A percentile compares a stretch with the other conserved stretches of the same genome.
These are phyloP conservation scores for Gentiana macrophylla DNA, from an alignment of 257 asterid genomes.

Conservation along the genomic window DNA sequence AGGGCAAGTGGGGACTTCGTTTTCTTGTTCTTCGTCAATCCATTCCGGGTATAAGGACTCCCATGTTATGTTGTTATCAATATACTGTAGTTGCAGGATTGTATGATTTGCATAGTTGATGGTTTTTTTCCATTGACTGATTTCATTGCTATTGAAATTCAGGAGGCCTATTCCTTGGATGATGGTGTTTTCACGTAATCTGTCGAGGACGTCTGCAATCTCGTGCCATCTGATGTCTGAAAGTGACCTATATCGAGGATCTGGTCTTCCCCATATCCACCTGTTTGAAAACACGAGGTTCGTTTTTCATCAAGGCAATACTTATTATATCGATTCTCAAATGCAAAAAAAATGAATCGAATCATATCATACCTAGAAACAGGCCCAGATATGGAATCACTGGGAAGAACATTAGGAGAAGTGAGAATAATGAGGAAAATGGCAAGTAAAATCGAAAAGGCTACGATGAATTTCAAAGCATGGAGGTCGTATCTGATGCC, in stretches of 20 bases:
- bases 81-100: slow-evolving; percentile 34
- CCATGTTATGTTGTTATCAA: slow-evolving; percentile 44
- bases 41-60: slow-evolving; percentile 62
- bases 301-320: neutral
- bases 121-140: slow-evolving; percentile 31
- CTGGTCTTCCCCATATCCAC: slow-evolving; percentile 53
- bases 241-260: slow-evolving; percentile 51
- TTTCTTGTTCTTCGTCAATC: slow-evolving; percentile 79
- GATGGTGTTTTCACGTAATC: slow-evolving; percentile 16
- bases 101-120: slow-evolving; percentile 33
- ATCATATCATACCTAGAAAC: slow-evolving; percentile 36
- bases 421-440: slow-evolving; percentile 32
- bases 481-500: slow-evolving; percentile 28
- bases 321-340: no score
- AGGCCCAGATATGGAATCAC: slow-evolving; percentile 12
- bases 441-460: slow-evolving; percentile 22
- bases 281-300: slow-evolving; percentile 27
- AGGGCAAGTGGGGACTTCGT: slow-evolving; percentile 56
- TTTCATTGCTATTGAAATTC: slow-evolving; percentile 49
- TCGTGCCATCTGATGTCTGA: slow-evolving; percentile 43
- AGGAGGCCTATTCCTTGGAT: slow-evolving; percentile 41
- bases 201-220: slow-evolving; percentile 11
- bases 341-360: neutral
- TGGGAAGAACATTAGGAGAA: slow-evolving; percentile 36
- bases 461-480: slow-evolving; percentile 31